Percentiles rank a stretch among this genome's conserved stretches.
These are phyloP conservation scores for cucumber (Cucumis sativus) DNA, from an alignment of 306 rosid genomes.

Conservation along the genomic window Cucumber_9930_V3 NC_026657.2:116001-116500, in stretches of 20 bases:
- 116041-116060: not conserved
- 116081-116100: not conserved
- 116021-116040: not conserved
- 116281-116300: constrained; percentile 59
- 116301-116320: constrained; percentile 81
- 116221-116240: constrained; percentile 75
- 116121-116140: not conserved
- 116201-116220: constrained; percentile 97
- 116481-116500: constrained; percentile 46
- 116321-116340: constrained; percentile 23
- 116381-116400: constrained; percentile 81
- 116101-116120: not conserved
- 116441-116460: constrained; percentile 47
- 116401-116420: constrained; percentile 46
- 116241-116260: constrained; percentile 45
- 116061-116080: not conserved
- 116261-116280: constrained; percentile 56
- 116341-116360: constrained; percentile 21
- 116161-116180: constrained; percentile 67
- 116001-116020: not conserved
- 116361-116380: constrained; percentile 47
- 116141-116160: not conserved
- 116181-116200: constrained; percentile 56
- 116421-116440: constrained; percentile 54
- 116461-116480: constrained; percentile 46